phyloP scores from a whole-genome alignment of 1,284 basidiomycete genomes.

The Ceratobasidium sp. region DNA sequence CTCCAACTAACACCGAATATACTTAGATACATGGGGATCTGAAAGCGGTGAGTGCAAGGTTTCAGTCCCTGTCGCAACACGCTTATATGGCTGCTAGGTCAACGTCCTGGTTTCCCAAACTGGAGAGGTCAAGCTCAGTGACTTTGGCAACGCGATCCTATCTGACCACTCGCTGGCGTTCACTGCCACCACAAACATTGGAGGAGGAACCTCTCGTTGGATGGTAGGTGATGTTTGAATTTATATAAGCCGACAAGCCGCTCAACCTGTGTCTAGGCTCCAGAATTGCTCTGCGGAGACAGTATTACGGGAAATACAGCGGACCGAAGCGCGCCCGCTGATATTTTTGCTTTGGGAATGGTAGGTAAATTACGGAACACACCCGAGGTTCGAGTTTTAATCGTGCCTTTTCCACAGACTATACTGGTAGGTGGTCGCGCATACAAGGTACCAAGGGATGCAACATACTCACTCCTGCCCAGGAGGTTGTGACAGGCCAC shows the following conservation, averaged over 20 bases:
- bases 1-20: too few species aligned
- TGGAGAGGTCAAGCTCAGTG: not conserved
- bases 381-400: not conserved
- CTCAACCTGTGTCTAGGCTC: not conserved
- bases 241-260: not conserved
- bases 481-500: not conserved
- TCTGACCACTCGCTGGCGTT: not conserved
- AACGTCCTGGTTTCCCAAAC: not conserved
- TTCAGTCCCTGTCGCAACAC: too few species aligned
- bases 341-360: slow-evolving; percentile 31
- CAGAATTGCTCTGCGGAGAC: slow-evolving; percentile 4
- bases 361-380: not conserved
- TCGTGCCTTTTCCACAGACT: not conserved
- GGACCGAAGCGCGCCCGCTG: slow-evolving; percentile 12
- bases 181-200: not conserved
- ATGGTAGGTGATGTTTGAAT: not conserved
- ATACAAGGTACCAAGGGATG: not conserved
- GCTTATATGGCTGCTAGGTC: not conserved
- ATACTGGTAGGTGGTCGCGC: not conserved
- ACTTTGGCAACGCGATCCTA: not conserved
- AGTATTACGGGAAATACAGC: not conserved
- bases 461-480: too few species aligned
- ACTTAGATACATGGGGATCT: slow-evolving; percentile 6
- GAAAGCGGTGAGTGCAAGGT: not conserved
- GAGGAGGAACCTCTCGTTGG: slow-evolving; percentile 23